A percentile compares a stretch with the other conserved stretches of the same genome.
phyloP scores from a whole-genome alignment of 2,329 filamentous ascomycete genomes.

The Neofusicoccum cordaticola region DNA sequence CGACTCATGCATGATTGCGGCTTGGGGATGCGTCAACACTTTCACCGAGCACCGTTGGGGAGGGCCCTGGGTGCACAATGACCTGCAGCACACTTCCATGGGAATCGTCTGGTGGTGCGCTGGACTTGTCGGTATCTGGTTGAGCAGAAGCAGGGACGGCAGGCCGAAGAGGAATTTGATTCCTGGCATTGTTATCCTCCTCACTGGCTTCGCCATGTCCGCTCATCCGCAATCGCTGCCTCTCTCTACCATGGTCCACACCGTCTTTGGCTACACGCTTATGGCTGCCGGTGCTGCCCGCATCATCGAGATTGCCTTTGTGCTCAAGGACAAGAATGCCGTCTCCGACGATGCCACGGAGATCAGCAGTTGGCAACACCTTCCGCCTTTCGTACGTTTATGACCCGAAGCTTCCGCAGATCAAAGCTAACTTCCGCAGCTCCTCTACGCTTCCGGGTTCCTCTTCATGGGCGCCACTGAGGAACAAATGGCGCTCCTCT shows the following conservation, averaged over 20 bases:
- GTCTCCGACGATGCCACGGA: constrained; percentile 66
- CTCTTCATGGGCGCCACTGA: constrained; percentile 97
- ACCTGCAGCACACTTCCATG: constrained; percentile 98
- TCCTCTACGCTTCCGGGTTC: constrained; percentile 89
- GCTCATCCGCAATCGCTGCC: constrained; percentile 80
- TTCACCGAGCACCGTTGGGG: constrained; percentile 98
- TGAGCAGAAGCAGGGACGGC: constrained; percentile 79
- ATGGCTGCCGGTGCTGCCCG: constrained; percentile 84
- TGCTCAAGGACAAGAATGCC: constrained; percentile 69
- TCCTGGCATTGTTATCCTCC: constrained; percentile 81
- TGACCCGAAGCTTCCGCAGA: background rate
- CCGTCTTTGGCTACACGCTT: constrained; percentile 88
- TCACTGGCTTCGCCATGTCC: constrained; percentile 96
- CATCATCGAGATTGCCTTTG: constrained; percentile 87
- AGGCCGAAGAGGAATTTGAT: constrained; percentile 89
- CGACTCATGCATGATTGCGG: constrained; percentile 84
- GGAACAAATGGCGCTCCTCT: constrained; percentile 84
- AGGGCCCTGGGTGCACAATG: constrained; percentile 81
- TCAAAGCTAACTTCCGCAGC: constrained; percentile 49
- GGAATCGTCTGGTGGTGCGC: constrained; percentile 99
- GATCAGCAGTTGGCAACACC: constrained; percentile 69
- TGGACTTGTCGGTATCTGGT: constrained; percentile 86
- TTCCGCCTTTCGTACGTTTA: constrained; percentile 65
- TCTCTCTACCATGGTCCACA: constrained; percentile 83
- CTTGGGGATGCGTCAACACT: constrained; percentile 96